Base-by-base conservation (phyloP, 1,139 yeast species). In the Yamadazyma epiphylla region DNA sequence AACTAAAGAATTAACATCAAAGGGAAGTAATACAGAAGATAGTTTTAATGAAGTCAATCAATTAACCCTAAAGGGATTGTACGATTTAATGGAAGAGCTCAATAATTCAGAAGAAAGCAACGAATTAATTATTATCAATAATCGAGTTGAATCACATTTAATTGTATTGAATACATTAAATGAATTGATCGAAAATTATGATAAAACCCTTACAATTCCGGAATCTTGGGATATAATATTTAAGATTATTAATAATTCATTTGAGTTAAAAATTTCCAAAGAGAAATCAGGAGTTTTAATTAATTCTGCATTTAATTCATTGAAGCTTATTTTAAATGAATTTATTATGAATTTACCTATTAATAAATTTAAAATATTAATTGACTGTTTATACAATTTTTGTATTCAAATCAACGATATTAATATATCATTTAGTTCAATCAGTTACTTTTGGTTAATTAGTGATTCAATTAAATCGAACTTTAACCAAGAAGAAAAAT, bases 371-470 rank as follows among this genome's bases (percentile, higher is more conserved):
- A 73, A 70, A 37, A 64, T 70, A 5, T 69, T 88, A 20, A 77
- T 87, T 36, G 87, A 85, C 41, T 78, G 89, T 1, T 64, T 89
- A 25, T 74, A 70, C 41, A 72, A 77, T 39, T 91, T 87, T 53
- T 80, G 87, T 26, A 58, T 68, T 9, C 97, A 91, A 47, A 58
- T 56, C 2, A 67, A 63, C 38, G 95, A 88, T 43, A 58, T 89
- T 43, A 91, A 91, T 50, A 84, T 87, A 21, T 85, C 96, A 0
- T 88, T 89, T 51, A 85, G 94, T 31, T 80, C 96, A 0, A 84
- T 88, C 6, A 85, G 96, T 46, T 85, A 87, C 45, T 89, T 87
- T 49, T 91, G 97, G 97, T 56, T 83, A 20, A 75, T 89, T 6
- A 83, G 95, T 43, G 97, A 89, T 49, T 77, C 81, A 33, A 60